These are phyloP conservation scores for Hysterangium stoloniferum DNA, from an alignment of 768 basidiomycete genomes.

Conservation along the genomic window DNA sequence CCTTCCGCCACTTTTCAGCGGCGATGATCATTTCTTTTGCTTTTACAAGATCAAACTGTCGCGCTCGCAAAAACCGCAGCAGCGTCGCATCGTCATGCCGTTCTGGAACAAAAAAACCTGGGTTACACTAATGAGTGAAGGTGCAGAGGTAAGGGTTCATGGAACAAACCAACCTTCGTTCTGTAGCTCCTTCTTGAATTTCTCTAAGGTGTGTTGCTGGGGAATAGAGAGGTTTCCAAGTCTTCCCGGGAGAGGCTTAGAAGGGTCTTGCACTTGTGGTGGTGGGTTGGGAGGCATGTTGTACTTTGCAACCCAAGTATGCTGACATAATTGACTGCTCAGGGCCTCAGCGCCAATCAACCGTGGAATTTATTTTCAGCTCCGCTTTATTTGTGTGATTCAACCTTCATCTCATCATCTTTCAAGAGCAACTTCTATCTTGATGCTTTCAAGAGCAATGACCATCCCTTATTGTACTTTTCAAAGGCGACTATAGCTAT, in stretches of 20 bases:
- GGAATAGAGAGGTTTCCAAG: conserved; percentile 65
- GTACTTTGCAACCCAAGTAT: no score
- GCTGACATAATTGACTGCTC: no score
- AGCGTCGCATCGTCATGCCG: conserved; percentile 67
- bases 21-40: conserved; percentile 78
- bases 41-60: conserved; percentile 81
- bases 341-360: no score
- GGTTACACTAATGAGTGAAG: neutral
- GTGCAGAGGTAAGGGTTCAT: neutral
- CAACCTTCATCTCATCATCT: no score
- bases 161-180: conserved; percentile 36
- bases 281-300: conserved; percentile 1
- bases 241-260: conserved; percentile 58
- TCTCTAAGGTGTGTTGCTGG: conserved; percentile 60
- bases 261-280: neutral
- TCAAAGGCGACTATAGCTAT: no score
- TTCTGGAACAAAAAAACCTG: conserved; percentile 42
- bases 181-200: conserved; percentile 56
- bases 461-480: no score
- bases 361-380: no score
- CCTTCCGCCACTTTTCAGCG: conserved; percentile 85
- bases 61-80: conserved; percentile 82
- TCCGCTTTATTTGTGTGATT: no score
- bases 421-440: no score
- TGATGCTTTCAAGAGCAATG: no score